Evolutionary conservation across 2,329 filamentous ascomycete species (phyloP).

Genomic region (Pseudogymnoascus sp.): DNA sequence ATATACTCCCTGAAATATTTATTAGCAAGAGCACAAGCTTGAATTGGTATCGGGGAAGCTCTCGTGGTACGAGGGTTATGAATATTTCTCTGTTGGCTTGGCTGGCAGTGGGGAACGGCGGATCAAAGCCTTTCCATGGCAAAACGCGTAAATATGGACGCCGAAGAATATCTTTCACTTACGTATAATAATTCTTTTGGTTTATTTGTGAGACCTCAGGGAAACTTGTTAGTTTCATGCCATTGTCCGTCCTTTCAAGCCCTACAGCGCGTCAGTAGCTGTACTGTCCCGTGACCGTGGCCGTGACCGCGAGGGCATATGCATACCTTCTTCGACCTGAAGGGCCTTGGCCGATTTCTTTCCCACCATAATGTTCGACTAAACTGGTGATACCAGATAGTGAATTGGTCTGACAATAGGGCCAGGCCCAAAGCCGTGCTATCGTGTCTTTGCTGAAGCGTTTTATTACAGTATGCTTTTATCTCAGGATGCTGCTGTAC

Average conservation of each 20-base stretch:
- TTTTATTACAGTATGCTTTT: slow-evolving; percentile 1
- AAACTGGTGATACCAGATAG: not conserved
- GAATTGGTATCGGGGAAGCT: not conserved
- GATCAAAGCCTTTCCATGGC: not conserved
- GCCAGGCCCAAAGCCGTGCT: not conserved
- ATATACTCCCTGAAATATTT: slow-evolving; percentile 70
- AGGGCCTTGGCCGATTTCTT: slow-evolving; percentile 30
- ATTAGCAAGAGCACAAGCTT: not conserved
- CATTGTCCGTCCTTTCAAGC: slow-evolving; percentile 94
- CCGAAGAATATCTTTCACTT: slow-evolving; percentile 30
- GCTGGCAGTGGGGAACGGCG: not conserved
- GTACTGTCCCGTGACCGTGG: not conserved
- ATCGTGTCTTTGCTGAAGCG: not conserved
- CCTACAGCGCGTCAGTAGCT: slow-evolving; percentile 42
- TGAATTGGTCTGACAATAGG: not conserved
- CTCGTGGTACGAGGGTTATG: not conserved
- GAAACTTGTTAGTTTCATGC: slow-evolving; percentile 93
- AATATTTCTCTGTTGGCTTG: not conserved
- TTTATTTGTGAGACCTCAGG: slow-evolving; percentile 90
- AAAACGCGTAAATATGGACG: slow-evolving; percentile 9
- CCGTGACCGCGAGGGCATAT: not conserved
- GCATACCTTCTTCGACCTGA: slow-evolving; percentile 28
- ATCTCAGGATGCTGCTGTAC: not conserved
- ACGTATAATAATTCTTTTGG: slow-evolving; percentile 99
- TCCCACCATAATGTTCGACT: slow-evolving; percentile 24